phyloP scores from a whole-genome alignment of 108 stramenopile species.

The Ochromonas danica region DNA sequence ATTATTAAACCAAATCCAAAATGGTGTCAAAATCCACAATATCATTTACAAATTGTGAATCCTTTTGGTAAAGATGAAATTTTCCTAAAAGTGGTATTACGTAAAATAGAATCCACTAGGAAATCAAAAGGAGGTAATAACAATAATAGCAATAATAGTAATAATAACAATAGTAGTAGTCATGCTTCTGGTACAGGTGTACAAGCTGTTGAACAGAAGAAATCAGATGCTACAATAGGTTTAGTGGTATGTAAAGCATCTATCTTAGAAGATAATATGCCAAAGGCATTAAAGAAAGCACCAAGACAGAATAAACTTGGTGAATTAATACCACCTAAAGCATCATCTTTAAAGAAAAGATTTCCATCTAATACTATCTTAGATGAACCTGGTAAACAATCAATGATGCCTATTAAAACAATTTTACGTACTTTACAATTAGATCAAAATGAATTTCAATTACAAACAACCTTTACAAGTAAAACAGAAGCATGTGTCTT shows the following conservation, averaged over 20 bases:
- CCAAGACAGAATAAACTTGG: slow-evolving; percentile 10
- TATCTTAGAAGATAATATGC: background rate
- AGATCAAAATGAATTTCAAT: slow-evolving; percentile 11
- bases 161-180: background rate
- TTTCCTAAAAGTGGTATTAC: slow-evolving; percentile 36
- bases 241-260: slow-evolving; percentile 22
- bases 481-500: slow-evolving; percentile 27
- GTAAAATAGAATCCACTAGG: background rate
- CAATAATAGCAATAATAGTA: background rate
- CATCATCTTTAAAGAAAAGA: background rate
- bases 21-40: slow-evolving; percentile 65
- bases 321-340: background rate
- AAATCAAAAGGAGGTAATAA: background rate
- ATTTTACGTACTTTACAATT: slow-evolving; percentile 27
- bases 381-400: too few relatives aligned
- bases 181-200: background rate
- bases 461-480: background rate
- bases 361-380: too few relatives aligned
- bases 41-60: slow-evolving; percentile 43
- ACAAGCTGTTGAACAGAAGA: slow-evolving; percentile 6
- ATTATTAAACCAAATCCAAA: slow-evolving; percentile 51
- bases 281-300: background rate
- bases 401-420: background rate
- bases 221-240: background rate
- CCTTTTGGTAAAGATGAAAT: slow-evolving; percentile 38